Evolutionary conservation across 805 yeast species (phyloP).

Genomic region (Teunomyces atbi): DNA sequence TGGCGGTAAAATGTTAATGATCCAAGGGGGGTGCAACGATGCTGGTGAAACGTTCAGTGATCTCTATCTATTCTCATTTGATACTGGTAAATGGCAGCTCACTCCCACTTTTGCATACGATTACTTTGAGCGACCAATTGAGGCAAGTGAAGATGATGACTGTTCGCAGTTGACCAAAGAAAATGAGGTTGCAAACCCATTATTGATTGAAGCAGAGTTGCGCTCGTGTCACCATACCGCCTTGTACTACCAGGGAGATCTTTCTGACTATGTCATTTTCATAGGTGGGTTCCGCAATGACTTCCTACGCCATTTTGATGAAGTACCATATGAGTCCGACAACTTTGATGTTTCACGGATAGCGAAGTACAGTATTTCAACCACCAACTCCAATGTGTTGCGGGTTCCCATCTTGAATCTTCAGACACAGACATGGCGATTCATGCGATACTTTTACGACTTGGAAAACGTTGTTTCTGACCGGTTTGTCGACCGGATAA

Average conservation of each 20-base stretch:
- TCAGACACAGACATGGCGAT: constrained; percentile 42
- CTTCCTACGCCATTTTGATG: constrained; percentile 32
- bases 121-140: constrained; percentile 26
- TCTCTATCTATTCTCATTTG: constrained; percentile 32
- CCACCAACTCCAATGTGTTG: constrained; percentile 26
- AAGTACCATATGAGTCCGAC: constrained; percentile 27
- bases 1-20: constrained; percentile 25
- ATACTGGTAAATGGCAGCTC: constrained; percentile 33
- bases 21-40: constrained; percentile 43
- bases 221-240: constrained; percentile 43
- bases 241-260: constrained; percentile 30
- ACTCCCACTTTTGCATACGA: constrained; percentile 34
- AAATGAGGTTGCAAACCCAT: constrained; percentile 24
- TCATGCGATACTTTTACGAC: constrained; percentile 33
- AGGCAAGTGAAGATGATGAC: constrained; percentile 32
- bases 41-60: constrained; percentile 28
- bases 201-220: constrained; percentile 38
- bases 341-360: constrained; percentile 36
- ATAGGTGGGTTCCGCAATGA: constrained; percentile 41
- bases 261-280: constrained; percentile 34
- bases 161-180: constrained; percentile 19
- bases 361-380: constrained; percentile 26
- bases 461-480: constrained; percentile 24
- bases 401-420: constrained; percentile 37
- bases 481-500: constrained; percentile 13